Percentiles rank a stretch among this genome's conserved stretches.
These are phyloP conservation scores for Fusarium camptoceras DNA, from an alignment of 2,329 filamentous ascomycete genomes.

Conservation along the genomic window DNA sequence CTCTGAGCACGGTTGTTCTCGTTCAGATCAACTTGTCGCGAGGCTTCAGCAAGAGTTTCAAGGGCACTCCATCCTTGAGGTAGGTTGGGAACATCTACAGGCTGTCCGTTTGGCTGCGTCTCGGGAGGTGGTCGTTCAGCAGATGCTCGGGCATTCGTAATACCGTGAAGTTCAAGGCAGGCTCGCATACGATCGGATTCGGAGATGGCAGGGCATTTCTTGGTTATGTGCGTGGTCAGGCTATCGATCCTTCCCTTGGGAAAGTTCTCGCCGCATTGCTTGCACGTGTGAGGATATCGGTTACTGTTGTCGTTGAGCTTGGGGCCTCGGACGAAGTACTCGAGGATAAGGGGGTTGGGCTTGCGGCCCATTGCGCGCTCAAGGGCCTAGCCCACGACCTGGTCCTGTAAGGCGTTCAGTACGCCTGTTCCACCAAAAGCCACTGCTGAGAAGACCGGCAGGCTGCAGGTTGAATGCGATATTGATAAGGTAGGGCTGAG, in stretches of 20 bases:
- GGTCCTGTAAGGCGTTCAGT: conserved; percentile 31
- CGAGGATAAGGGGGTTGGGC: conserved; percentile 85
- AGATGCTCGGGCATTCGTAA: conserved; percentile 63
- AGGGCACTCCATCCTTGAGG: conserved; percentile 80
- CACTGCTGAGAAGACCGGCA: conserved; percentile 27
- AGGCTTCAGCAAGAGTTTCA: conserved; percentile 89
- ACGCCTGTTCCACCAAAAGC: conserved; percentile 34
- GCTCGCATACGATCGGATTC: conserved; percentile 81
- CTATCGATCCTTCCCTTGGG: conserved; percentile 90
- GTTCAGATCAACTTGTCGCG: conserved; percentile 78
- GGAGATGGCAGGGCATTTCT: conserved; percentile 85
- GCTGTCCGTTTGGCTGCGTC: conserved; percentile 48
- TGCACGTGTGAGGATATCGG: conserved; percentile 91
- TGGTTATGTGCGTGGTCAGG: conserved; percentile 82
- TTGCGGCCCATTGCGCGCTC: conserved; percentile 77
- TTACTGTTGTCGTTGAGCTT: conserved; percentile 93
- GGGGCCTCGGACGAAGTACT: conserved; percentile 87
- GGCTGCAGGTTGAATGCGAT: conserved; percentile 10
- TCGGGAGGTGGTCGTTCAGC: conserved; percentile 48
- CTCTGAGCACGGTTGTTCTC: conserved; percentile 68
- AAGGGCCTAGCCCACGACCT: conserved; percentile 43
- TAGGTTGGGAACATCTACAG: conserved; percentile 49
- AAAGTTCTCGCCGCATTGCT: conserved; percentile 87
- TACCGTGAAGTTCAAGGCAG: conserved; percentile 77
- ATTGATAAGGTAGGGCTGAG: conserved; percentile 33